phyloP scores from a whole-genome alignment of 177 flowering plant species.

The Vitis hybrid region DNA sequence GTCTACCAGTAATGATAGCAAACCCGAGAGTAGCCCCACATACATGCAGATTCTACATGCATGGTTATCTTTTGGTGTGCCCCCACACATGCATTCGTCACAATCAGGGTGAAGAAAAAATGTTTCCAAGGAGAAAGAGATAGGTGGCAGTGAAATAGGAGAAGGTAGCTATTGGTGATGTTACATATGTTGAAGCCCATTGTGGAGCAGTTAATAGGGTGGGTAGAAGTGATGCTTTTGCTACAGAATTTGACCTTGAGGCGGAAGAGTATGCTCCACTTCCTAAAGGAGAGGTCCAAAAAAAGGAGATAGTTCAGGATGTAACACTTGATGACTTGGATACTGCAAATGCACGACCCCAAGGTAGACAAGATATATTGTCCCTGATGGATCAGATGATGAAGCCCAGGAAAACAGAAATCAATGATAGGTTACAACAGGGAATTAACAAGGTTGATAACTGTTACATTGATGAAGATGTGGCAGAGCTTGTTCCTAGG shows the following conservation, averaged over 20 bases:
- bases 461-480: constrained; percentile 69
- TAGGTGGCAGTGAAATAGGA: constrained; percentile 33
- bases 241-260: constrained; percentile 96
- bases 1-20: too few species aligned
- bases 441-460: constrained; percentile 82
- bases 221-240: constrained; percentile 98
- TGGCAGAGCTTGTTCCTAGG: constrained; percentile 82
- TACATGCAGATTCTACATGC: too few species aligned
- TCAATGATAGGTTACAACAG: constrained; percentile 69
- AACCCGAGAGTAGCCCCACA: too few species aligned
- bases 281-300: constrained; percentile 99
- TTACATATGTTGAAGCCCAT: constrained; percentile 91
- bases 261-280: constrained; percentile 99
- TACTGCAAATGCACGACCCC: constrained; percentile 85
- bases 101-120: too few species aligned
- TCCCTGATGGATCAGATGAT: constrained; percentile 79
- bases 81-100: too few species aligned
- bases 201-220: constrained; percentile 99
- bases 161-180: constrained; percentile 99
- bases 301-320: constrained; percentile 98
- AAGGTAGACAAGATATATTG: constrained; percentile 77
- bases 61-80: too few species aligned
- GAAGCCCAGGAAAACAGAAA: constrained; percentile 79
- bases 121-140: too few species aligned
- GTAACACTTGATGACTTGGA: constrained; percentile 78